Base-by-base conservation (phyloP, 2,329 filamentous ascomycete genomes). In the Epichloe gansuensis region DNA sequence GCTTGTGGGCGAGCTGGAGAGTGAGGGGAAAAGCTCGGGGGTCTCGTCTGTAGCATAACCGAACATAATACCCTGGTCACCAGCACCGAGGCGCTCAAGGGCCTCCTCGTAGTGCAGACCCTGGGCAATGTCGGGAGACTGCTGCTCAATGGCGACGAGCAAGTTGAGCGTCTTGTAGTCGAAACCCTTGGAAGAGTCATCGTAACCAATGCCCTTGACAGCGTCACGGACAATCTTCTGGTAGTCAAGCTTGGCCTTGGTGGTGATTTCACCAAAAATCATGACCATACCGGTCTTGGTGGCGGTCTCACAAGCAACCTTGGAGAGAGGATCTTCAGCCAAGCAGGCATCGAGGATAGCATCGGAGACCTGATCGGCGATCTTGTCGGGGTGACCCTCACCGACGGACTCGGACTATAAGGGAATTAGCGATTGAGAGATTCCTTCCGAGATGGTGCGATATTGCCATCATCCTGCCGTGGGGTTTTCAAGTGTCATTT, bases 51-150 rank as follows among this genome's bases (percentile, higher is more conserved):
- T 95, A 72, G 93, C 93, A 81, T 98, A 98, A 66, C 93, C 93
- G 75, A 98, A 98, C 93, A 98, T 98, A 81, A 98, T 96, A 80
- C 93, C 93, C 81, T 98, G 93, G 76, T 98, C 93, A 86, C 93
- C 93, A 58, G 93, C 93, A 74, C 93, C 93, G 60, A 98, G 85
- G 76, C 95, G 85, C 83, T 98, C 93, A 48, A 98, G 86, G 62
- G 89, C 90, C 79, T 96, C 82, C 61, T 98, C 93, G 73, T 95
- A 95, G 81, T 97, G 89, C 54, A 98, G 88, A 81, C 93, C 93
- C 78, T 97, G 93, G 63, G 93, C 93, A 68, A 98, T 98, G 74
- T 98, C 93, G 67, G 91, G 88, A 56, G 91, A 97, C 77, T 98
- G 93, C 78, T 98, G 83, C 85, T 98, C 93, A 73, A 98, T 96